These are phyloP conservation scores for Incumbomyces lentus DNA, from an alignment of 2,329 filamentous ascomycete genomes.

Conservation along the genomic window DNA sequence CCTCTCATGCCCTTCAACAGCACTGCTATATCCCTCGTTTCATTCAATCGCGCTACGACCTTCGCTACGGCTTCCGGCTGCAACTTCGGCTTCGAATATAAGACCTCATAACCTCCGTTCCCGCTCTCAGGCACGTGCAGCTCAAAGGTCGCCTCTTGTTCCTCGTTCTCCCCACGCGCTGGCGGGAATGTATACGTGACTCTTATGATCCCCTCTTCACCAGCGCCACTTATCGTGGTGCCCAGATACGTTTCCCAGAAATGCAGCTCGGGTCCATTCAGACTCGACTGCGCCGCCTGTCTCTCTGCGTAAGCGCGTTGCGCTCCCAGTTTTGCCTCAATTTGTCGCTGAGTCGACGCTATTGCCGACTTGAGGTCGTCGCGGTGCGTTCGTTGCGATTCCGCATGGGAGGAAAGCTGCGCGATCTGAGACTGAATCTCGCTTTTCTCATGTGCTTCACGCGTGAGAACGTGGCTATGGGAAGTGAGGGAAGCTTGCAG, in stretches of 20 bases:
- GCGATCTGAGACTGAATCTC: slow-evolving; percentile 53
- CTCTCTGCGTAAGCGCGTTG: slow-evolving; percentile 50
- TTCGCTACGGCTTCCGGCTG: slow-evolving; percentile 45
- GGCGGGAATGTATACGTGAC: slow-evolving; percentile 83
- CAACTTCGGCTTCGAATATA: slow-evolving; percentile 61
- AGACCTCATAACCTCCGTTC: slow-evolving; percentile 73
- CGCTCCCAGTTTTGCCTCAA: slow-evolving; percentile 35
- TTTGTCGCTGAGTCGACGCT: slow-evolving; percentile 36
- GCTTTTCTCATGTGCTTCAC: slow-evolving; percentile 40
- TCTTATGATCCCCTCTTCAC: slow-evolving; percentile 71
- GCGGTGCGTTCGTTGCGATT: slow-evolving; percentile 44
- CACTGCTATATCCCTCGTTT: slow-evolving; percentile 48
- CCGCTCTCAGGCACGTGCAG: slow-evolving; percentile 53
- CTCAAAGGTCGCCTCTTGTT: slow-evolving; percentile 88
- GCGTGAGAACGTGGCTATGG: slow-evolving; percentile 14
- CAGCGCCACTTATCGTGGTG: slow-evolving; percentile 78
- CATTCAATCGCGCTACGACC: slow-evolving; percentile 48
- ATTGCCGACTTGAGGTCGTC: slow-evolving; percentile 49
- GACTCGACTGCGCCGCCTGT: slow-evolving; percentile 70
- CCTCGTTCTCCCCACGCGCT: slow-evolving; percentile 46
- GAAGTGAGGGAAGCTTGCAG: slow-evolving; percentile 35
- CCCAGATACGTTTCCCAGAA: slow-evolving; percentile 94
- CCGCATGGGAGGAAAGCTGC: slow-evolving; percentile 46
- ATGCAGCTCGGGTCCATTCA: slow-evolving; percentile 85
- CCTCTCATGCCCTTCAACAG: slow-evolving; percentile 55